phyloP scores from a whole-genome alignment of 2,329 filamentous ascomycete genomes.

The Cercospora janseana region DNA sequence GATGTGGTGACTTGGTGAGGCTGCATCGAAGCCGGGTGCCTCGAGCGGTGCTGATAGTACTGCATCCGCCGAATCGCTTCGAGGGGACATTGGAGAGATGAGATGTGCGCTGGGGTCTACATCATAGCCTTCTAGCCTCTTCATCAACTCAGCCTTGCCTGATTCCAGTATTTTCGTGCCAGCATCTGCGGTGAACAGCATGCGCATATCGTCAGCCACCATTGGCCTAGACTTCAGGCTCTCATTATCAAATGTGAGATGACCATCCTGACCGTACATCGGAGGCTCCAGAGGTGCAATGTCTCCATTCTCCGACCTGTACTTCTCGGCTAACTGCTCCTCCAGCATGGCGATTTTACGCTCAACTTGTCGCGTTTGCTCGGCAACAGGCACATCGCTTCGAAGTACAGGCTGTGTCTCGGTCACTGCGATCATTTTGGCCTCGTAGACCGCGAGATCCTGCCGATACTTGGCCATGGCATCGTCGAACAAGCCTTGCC shows the following conservation, averaged over 20 bases:
- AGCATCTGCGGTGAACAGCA: constrained; percentile 50
- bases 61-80: constrained; percentile 1
- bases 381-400: constrained; percentile 24
- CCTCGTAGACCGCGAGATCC: constrained; percentile 34
- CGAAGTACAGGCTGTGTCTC: constrained; percentile 29
- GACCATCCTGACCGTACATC: constrained; percentile 30
- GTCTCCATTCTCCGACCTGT: constrained; percentile 28
- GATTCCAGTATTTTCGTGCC: constrained; percentile 50
- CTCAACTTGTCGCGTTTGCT: constrained; percentile 28
- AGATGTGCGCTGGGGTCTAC: constrained; percentile 24
- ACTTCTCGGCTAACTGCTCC: constrained; percentile 33
- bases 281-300: constrained; percentile 29
- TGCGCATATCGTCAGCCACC: constrained; percentile 47
- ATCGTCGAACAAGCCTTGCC: constrained; percentile 33
- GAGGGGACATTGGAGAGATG: constrained; percentile 10
- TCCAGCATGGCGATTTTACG: constrained; percentile 34
- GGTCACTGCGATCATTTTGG: constrained; percentile 31
- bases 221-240: constrained; percentile 25
- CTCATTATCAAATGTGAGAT: constrained; percentile 28
- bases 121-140: constrained; percentile 49
- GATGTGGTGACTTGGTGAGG: not conserved
- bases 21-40: not conserved
- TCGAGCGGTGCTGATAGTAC: not conserved
- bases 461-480: constrained; percentile 31
- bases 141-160: constrained; percentile 53